Conservation (phyloP, 495 filamentous ascomycete genomes). For the Neohortaea acidophila region DNA sequence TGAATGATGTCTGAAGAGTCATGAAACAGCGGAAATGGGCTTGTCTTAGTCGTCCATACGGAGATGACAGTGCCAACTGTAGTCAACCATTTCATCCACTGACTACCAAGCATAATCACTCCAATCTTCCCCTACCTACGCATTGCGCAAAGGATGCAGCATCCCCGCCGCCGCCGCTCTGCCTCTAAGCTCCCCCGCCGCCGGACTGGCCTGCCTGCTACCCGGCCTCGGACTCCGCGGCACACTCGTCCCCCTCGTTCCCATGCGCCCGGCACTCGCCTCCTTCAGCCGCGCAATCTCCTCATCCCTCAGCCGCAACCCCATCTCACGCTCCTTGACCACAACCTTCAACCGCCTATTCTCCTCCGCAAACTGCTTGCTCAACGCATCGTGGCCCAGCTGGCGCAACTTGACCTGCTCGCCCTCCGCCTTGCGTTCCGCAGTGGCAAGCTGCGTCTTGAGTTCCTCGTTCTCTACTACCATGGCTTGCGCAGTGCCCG, state of each 20-base stretch:
- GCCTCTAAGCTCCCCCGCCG: conserved; percentile 8
- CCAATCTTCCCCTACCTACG: not conserved
- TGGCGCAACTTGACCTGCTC: conserved; percentile 8
- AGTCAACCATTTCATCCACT: too few species aligned
- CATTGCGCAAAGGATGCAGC: conserved; percentile 15
- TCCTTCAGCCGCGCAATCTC: conserved; percentile 17
- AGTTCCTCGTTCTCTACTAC: conserved; percentile 7
- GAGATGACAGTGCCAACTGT: too few species aligned
- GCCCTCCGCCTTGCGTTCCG: conserved; percentile 5
- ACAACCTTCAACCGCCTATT: conserved; percentile 12
- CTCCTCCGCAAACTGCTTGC: conserved; percentile 7
- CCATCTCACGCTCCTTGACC: conserved; percentile 13
- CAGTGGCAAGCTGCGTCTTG: conserved; percentile 1
- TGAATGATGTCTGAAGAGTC: too few species aligned
- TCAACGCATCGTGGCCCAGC: conserved; percentile 11
- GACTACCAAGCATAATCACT: too few species aligned
- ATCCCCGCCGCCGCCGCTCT: not conserved
- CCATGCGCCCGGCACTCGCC: conserved; percentile 13
- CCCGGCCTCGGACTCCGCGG: conserved; percentile 13
- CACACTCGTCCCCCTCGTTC: conserved; percentile 16
- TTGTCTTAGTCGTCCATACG: too few species aligned
- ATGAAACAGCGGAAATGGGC: too few species aligned
- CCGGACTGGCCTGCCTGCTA: conserved; percentile 12
- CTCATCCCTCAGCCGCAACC: conserved; percentile 14
- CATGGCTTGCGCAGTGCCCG: conserved; percentile 5